Evolutionary conservation across 1,139 yeast genomes (phyloP).

Genomic region (Nadsonia starkeyi-henricii): DNA sequence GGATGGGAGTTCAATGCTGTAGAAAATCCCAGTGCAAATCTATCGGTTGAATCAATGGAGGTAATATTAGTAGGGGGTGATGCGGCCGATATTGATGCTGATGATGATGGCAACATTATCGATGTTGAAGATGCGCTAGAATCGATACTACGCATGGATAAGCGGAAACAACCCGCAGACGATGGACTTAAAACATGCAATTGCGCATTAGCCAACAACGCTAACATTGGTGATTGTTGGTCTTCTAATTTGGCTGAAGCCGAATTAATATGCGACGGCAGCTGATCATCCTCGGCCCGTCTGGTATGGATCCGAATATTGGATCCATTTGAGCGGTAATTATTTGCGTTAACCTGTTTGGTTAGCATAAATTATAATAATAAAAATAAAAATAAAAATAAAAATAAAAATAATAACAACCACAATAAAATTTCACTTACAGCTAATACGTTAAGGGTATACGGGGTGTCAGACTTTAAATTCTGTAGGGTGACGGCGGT

Average conservation of each 20-base stretch:
- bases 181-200: background rate
- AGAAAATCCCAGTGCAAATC: no score
- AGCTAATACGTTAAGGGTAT: conserved; percentile 44
- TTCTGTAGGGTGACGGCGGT: conserved; percentile 28
- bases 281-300: conserved; percentile 11
- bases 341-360: conserved; percentile 15
- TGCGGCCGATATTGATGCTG: background rate
- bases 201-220: background rate
- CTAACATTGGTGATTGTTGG: background rate
- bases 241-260: background rate
- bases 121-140: background rate
- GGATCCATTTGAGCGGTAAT: conserved; percentile 20
- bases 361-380: background rate
- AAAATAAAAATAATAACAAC: background rate
- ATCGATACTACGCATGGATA: background rate
- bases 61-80: no score
- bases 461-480: conserved; percentile 33
- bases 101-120: background rate
- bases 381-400: background rate
- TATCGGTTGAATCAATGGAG: no score
- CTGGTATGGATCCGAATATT: conserved; percentile 18
- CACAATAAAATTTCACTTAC: conserved; percentile 15
- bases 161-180: background rate
- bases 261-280: conserved; percentile 9
- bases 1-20: no score